Conservation (phyloP, 148 eudicot species). For the Euryodendron excelsum region DNA sequence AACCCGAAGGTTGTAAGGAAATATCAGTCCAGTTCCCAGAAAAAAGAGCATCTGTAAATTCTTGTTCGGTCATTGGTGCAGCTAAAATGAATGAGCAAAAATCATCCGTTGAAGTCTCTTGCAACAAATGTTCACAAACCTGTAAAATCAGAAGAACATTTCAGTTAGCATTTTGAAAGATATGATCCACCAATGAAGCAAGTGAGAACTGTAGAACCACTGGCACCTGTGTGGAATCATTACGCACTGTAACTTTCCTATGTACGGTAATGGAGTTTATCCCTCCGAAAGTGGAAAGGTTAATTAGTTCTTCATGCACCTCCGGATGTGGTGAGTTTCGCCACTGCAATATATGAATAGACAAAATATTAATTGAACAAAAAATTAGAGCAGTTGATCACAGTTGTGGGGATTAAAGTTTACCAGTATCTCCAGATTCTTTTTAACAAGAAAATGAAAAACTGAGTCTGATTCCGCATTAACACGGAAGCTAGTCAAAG, state of each 20-base stretch:
- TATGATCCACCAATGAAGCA: too few relatives aligned
- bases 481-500: background rate
- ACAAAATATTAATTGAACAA: background rate
- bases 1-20: background rate
- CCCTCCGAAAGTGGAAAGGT: background rate
- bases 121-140: background rate
- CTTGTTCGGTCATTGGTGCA: background rate
- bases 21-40: background rate
- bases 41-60: background rate
- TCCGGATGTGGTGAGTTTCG: background rate
- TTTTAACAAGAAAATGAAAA: background rate
- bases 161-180: background rate
- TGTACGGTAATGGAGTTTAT: background rate
- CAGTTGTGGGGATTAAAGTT: background rate
- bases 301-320: background rate
- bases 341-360: background rate
- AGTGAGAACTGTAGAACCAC: background rate
- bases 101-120: background rate
- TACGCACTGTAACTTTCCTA: background rate
- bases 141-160: background rate
- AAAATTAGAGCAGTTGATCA: background rate
- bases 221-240: background rate
- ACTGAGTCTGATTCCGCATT: background rate
- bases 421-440: background rate
- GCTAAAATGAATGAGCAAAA: background rate